Evolutionary conservation across 352 stramenopile genomes (phyloP), one percentile per base, ranked within the genome.

Genomic region (Blastocystis sp.): DNA sequence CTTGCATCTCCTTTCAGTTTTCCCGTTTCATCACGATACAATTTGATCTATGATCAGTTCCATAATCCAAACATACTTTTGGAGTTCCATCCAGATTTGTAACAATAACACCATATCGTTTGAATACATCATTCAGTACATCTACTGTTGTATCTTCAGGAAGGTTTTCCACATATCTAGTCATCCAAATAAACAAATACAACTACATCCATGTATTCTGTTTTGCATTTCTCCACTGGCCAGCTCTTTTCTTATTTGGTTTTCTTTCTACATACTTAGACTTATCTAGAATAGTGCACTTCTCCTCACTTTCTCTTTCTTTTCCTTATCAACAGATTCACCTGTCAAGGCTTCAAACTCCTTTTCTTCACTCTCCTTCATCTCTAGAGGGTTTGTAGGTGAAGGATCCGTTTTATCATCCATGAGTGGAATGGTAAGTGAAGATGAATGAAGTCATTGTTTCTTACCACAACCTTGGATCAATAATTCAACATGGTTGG

Each of bases 151-250:
- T 63, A 77, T 87, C 77, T 35, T 63, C 49, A 2, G 77, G 77
- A 57, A 87, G 65, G 54, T 87, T 87, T 9, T 56, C 27, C 39
- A 87, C 49, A 77, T 87, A 87, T 35, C 59, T 87, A 74, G n/a
- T 3, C 19, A 19, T 77, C 16, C 21, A 21, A 1, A 1, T 51
- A 16, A 16, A n/a, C 2, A 4, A 24, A 58, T n/a, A 21, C 3
- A 63, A 29, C 1, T 19, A 78, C 77, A 87, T 87, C 65, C 59
- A 78, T 57, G 65, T 87, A 35, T 78, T 87, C 54, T 35, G 19
- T 19, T 78, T 87, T 32, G 65, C 27, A 29, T 74, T 87, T 63
- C 43, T 73, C 77, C 59, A 63, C 46, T 78, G 59, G 19, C 46
- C 46, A 5, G 39, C 43, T 61, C 74, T 87, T 61, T 78, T 87